Conservation (phyloP, 2,329 filamentous ascomycete genomes). For the Verticillium longisporum region DNA sequence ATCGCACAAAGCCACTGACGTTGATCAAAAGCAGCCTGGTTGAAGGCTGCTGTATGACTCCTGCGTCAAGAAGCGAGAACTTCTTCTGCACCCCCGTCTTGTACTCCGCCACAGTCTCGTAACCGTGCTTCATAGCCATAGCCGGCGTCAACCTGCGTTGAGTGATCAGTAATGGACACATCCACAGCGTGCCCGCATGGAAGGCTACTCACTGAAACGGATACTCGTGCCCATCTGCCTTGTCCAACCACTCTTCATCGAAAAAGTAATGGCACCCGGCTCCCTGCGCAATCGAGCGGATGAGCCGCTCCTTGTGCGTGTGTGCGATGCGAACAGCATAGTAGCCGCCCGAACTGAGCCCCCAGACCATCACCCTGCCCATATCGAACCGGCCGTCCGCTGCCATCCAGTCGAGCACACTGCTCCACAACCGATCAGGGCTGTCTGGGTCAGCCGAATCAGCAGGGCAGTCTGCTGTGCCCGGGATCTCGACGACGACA, state of each 20-base stretch:
- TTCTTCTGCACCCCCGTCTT: constrained; percentile 46
- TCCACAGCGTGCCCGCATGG: background rate
- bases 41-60: constrained; percentile 48
- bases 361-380: constrained; percentile 53
- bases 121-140: constrained; percentile 58
- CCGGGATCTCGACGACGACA: constrained; percentile 49
- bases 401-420: constrained; percentile 53
- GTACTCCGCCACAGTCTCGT: constrained; percentile 47
- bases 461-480: constrained; percentile 55
- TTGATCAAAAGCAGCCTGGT: constrained; percentile 55
- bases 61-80: constrained; percentile 55
- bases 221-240: constrained; percentile 60
- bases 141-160: constrained; percentile 39
- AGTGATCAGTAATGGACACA: constrained; percentile 1
- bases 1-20: constrained; percentile 26
- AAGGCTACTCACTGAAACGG: constrained; percentile 41
- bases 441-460: constrained; percentile 52
- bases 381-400: constrained; percentile 46
- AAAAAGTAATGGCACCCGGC: constrained; percentile 51
- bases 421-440: constrained; percentile 56
- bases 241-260: constrained; percentile 46
- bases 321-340: constrained; percentile 63
- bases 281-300: constrained; percentile 52
- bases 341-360: constrained; percentile 59
- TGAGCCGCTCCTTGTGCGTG: constrained; percentile 50